phyloP scores from a whole-genome alignment of 2,329 filamentous ascomycete genomes.

The Colletotrichum chrysophilum region DNA sequence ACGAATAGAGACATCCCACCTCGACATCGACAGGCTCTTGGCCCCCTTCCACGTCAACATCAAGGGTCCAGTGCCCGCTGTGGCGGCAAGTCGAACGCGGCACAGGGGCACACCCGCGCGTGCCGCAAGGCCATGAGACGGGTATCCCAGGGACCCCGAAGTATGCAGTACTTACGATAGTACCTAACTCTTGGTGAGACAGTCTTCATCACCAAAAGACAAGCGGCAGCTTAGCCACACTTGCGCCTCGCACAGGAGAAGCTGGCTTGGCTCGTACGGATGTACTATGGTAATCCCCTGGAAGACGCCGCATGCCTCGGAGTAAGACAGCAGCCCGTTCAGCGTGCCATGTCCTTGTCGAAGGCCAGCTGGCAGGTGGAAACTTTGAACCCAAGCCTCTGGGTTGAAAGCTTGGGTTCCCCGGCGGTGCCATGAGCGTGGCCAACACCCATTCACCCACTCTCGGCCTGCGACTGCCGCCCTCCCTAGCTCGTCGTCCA shows the following conservation, averaged over 20 bases:
- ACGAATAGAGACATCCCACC: not conserved
- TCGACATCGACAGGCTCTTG: not conserved
- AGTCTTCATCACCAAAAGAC: not conserved
- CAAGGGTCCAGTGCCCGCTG: not conserved
- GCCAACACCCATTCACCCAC: not conserved
- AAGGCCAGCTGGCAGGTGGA: slow-evolving; percentile 3
- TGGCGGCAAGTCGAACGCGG: not conserved
- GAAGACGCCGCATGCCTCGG: not conserved
- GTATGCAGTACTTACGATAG: not conserved
- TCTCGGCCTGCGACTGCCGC: not conserved
- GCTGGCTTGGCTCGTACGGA: not conserved
- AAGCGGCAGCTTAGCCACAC: not conserved
- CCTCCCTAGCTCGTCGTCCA: not conserved
- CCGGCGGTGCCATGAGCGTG: not conserved
- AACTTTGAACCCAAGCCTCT: not conserved
- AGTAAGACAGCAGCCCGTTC: not conserved
- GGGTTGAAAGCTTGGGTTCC: not conserved
- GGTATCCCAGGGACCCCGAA: not conserved
- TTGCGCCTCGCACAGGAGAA: not conserved
- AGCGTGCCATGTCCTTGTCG: not conserved
- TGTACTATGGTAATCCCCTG: not conserved
- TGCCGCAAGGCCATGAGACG: not conserved
- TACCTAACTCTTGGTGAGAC: not conserved
- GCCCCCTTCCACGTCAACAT: not conserved
- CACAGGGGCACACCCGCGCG: not conserved